Evolutionary conservation across 2,329 filamentous ascomycete genomes (phyloP).

Genomic region (Fusarium albidum): DNA sequence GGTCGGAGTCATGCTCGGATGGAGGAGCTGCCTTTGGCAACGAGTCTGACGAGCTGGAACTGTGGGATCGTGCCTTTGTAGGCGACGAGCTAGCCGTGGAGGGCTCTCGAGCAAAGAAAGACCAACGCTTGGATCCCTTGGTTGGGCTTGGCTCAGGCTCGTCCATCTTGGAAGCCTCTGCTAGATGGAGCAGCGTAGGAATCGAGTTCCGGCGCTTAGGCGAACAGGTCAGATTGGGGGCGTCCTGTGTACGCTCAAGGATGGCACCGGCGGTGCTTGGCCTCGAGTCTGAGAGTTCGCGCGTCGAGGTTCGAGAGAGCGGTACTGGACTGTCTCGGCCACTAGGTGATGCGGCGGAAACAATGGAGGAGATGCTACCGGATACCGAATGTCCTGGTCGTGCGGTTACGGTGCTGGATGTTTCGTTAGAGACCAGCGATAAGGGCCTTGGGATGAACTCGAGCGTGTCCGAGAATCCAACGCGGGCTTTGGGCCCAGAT

Average conservation of each 20-base stretch:
- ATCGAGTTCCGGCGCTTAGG: constrained; percentile 67
- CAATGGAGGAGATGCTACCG: constrained; percentile 81
- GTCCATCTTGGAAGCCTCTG: constrained; percentile 45
- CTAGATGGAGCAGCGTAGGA: constrained; percentile 58
- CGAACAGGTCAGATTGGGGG: constrained; percentile 40
- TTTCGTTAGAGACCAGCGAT: constrained; percentile 85
- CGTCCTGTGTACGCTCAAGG: constrained; percentile 58
- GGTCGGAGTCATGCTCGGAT: constrained; percentile 48
- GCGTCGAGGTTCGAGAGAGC: constrained; percentile 51
- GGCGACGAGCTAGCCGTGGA: constrained; percentile 57
- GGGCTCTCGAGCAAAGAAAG: constrained; percentile 69
- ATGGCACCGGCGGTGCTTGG: constrained; percentile 78
- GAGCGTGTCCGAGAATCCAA: constrained; percentile 84
- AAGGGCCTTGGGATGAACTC: constrained; percentile 85
- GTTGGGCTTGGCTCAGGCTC: constrained; percentile 56
- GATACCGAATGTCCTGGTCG: constrained; percentile 76
- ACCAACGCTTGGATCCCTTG: constrained; percentile 66
- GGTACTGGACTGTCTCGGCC: constrained; percentile 51
- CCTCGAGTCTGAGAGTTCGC: constrained; percentile 58
- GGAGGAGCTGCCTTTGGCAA: constrained; percentile 43
- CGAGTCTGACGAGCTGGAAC: constrained; percentile 55
- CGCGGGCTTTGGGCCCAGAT: constrained; percentile 64
- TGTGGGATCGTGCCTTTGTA: constrained; percentile 56
- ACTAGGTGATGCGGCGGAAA: constrained; percentile 63
- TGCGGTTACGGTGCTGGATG: constrained; percentile 77